Base-by-base conservation (phyloP, 331 rosid species). In the Rosa hybrid region DNA sequence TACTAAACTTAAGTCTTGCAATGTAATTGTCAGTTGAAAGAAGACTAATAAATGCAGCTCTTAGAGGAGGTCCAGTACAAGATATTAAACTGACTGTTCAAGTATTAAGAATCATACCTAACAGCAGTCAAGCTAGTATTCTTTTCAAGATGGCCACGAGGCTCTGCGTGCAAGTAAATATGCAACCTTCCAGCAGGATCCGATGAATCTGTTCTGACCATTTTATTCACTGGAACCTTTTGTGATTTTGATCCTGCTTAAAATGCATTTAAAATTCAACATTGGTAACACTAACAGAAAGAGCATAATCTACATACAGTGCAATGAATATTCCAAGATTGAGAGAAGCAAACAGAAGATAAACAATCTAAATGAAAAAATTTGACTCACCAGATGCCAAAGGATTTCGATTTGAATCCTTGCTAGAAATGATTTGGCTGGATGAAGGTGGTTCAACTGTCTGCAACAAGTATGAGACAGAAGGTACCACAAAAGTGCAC, bases 111-210 rank as follows among this genome's bases (percentile, higher is more conserved):
- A 84, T 75, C 87, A 54, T 77, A 94, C 98, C 98, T 94, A 70
- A 94, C 86, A 73, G 94, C 89, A 81, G 81, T 86, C 90, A 91
- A 90, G 81, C 86, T 87, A 76, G 88, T 75, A 82, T 78, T 84
- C 74, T 82, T 79, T 71, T 84, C 92, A 42, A 82, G 81, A 71
- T 77, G 81, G 82, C 85, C 86, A 80, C 69, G 71, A 77, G 90
- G 78, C 80, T 78, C 85, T 75, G 80, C 75, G 83, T 89, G 94
- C 87, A 88, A 64, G 82, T 90, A 94, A 49, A 92, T 95, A 78
- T 92, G 98, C 83, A 94, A 88, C 89, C 98, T 89, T 80, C 98
- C 98, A 64, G 82, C 90, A 53, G 98, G 98, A 86, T 94, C 90
- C n/a, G 81, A 80, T 82, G 98, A 87, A 90, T 94, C 97, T 74